Conservation (phyloP, 352 stramenopile species). For the Phytophthora syringae region DNA sequence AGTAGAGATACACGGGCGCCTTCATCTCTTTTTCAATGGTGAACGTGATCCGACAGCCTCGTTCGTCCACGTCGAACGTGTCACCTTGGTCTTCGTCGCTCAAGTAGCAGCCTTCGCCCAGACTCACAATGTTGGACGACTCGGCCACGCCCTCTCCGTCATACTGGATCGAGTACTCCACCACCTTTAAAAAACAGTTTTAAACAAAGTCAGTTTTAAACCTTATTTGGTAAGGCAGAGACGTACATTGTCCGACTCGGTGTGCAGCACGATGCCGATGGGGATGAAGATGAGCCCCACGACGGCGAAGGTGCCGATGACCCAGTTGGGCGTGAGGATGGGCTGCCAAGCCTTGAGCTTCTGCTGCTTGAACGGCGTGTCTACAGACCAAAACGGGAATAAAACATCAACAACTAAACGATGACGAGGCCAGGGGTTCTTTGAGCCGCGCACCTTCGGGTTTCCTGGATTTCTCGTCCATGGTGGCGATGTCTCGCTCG, state of each 20-base stretch:
- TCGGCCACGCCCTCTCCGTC: conserved; percentile 67
- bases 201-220: neutral
- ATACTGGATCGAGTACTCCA: conserved; percentile 92
- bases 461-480: conserved; percentile 90
- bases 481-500: conserved; percentile 39
- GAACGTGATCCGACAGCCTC: conserved; percentile 88
- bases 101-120: conserved; percentile 71
- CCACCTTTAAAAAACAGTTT: conserved; percentile 54
- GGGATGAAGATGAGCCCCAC: conserved; percentile 96
- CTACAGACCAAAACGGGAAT: conserved; percentile 28
- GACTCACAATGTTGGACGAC: conserved; percentile 66
- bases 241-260: conserved; percentile 86
- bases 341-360: conserved; percentile 96
- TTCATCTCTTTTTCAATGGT: conserved; percentile 94
- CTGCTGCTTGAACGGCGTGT: conserved; percentile 91
- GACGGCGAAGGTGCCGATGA: conserved; percentile 94
- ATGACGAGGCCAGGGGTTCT: no score
- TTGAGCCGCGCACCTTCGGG: conserved; percentile 58
- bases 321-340: conserved; percentile 96
- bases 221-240: no score
- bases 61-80: conserved; percentile 59
- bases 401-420: no score
- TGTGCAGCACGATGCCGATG: conserved; percentile 91
- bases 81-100: conserved; percentile 66
- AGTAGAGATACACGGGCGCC: conserved; percentile 97